These are phyloP conservation scores for Dictyostelium citrinum DNA, from an alignment of 78 protist species.

Conservation along the genomic window DNA sequence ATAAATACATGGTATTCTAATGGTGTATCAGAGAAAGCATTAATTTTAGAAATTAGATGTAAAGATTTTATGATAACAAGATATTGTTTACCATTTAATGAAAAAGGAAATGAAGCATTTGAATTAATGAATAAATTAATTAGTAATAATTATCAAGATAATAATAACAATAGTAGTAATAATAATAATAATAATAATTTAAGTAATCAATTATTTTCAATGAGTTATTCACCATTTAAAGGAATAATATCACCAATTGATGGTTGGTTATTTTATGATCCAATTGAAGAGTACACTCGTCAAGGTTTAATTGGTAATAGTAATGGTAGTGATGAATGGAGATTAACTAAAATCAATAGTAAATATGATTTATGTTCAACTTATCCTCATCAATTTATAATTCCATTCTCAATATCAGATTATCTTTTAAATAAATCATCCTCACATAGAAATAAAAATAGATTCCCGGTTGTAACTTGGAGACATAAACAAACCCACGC, in stretches of 20 bases:
- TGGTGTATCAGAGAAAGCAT: conserved; percentile 59
- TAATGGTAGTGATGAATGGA: conserved; percentile 21
- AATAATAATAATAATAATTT: no score
- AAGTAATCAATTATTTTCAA: neutral
- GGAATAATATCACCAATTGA: neutral
- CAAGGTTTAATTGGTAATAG: conserved; percentile 35
- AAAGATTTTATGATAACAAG: conserved; percentile 52
- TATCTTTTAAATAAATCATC: conserved; percentile 39
- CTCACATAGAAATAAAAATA: conserved; percentile 70
- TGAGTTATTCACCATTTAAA: conserved; percentile 22
- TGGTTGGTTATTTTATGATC: conserved; percentile 79
- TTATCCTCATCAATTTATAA: conserved; percentile 78
- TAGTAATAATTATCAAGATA: neutral
- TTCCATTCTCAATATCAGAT: conserved; percentile 83
- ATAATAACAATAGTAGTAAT: neutral
- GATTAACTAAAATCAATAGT: conserved; percentile 36
- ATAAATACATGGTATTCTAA: neutral
- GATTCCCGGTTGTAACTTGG: conserved; percentile 88
- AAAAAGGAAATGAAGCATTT: conserved; percentile 32
- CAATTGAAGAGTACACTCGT: conserved; percentile 66
- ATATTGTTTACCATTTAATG: conserved; percentile 48
- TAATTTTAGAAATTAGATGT: conserved; percentile 59
- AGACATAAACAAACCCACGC: conserved; percentile 74
- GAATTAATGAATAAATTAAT: neutral
- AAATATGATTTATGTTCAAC: conserved; percentile 74